Evolutionary conservation across 2,329 filamentous ascomycete genomes (phyloP).

Genomic region (Epichloe typhina): DNA sequence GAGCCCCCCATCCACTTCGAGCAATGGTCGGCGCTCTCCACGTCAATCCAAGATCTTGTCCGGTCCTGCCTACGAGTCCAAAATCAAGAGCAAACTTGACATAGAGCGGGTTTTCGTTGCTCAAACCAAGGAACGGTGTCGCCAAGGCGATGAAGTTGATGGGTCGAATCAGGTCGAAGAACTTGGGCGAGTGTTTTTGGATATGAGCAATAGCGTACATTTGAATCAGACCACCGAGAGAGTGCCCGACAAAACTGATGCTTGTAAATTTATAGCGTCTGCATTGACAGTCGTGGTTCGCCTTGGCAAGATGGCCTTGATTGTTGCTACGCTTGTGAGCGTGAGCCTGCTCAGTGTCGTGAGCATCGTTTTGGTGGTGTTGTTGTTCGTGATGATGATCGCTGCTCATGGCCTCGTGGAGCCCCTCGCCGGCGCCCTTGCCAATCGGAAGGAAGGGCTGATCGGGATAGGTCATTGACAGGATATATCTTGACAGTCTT

Average conservation of each 20-base stretch:
- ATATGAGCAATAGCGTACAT: conserved; percentile 95
- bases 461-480: conserved; percentile 85
- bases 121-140: conserved; percentile 77
- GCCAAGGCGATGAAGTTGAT: conserved; percentile 85
- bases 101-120: conserved; percentile 95
- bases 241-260: conserved; percentile 91
- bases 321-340: conserved; percentile 49
- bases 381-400: conserved; percentile 30
- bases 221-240: conserved; percentile 77
- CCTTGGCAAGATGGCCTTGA: conserved; percentile 39
- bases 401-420: conserved; percentile 25
- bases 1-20: conserved; percentile 74
- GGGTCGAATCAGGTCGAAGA: conserved; percentile 75
- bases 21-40: conserved; percentile 84
- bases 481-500: conserved; percentile 77
- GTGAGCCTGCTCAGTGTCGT: conserved; percentile 29
- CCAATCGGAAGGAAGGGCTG: conserved; percentile 67
- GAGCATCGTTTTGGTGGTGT: conserved; percentile 24
- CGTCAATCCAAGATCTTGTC: conserved; percentile 85
- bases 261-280: conserved; percentile 75
- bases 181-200: conserved; percentile 84
- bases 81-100: conserved; percentile 96
- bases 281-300: conserved; percentile 30
- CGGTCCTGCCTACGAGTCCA: conserved; percentile 87
- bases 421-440: conserved; percentile 34